phyloP scores from a whole-genome alignment of 306 rosid species.

The Cyclanthera cordifolia region DNA sequence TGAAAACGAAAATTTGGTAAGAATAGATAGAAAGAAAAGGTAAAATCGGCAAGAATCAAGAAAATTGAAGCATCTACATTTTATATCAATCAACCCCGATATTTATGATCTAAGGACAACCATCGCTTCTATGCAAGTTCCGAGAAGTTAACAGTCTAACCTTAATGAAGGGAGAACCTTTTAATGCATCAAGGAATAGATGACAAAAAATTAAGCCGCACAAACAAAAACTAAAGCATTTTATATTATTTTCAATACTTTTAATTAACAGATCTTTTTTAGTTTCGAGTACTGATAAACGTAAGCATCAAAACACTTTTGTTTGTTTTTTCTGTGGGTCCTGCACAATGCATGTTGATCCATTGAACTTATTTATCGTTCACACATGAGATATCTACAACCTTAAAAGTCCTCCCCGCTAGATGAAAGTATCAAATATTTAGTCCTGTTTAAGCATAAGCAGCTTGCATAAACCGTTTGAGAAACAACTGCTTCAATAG shows the following conservation, averaged over 20 bases:
- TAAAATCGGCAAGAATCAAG: neutral
- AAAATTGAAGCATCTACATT: neutral
- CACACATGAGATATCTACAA: neutral
- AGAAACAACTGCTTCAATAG: constrained; percentile 5
- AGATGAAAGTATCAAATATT: neutral
- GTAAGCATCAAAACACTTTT: neutral
- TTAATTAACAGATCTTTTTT: no score
- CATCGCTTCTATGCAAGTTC: neutral
- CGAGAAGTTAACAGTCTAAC: neutral
- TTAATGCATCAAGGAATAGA: neutral
- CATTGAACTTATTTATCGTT: neutral
- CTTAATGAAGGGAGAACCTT: neutral
- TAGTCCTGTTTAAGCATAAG: neutral
- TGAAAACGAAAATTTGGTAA: neutral
- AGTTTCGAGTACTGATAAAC: neutral
- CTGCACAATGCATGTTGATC: neutral
- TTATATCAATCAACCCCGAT: neutral
- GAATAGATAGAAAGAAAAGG: neutral
- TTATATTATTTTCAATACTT: neutral
- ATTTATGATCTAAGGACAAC: neutral
- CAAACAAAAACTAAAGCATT: neutral
- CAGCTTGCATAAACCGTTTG: neutral
- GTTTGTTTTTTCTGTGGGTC: no score
- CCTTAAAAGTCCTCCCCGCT: neutral
- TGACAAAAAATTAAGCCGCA: neutral